Percentiles rank a stretch among this genome's conserved stretches.
Evolutionary conservation across 768 basidiomycete genomes (phyloP).

Genomic region (Kwoniella heveanensis): DNA sequence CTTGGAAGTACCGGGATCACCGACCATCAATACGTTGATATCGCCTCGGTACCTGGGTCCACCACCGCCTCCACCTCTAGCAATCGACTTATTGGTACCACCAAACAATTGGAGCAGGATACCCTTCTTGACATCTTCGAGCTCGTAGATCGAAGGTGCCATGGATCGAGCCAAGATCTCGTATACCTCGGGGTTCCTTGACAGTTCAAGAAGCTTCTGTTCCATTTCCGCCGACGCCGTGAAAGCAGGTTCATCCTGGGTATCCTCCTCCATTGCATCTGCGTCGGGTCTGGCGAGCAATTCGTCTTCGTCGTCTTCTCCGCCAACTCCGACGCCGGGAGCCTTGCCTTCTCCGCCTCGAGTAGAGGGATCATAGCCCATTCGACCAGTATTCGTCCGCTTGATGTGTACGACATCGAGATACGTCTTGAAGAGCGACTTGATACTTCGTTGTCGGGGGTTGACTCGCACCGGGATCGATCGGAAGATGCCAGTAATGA

Average conservation of each 20-base stretch:
- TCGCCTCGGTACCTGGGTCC: conserved; percentile 96
- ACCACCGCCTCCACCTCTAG: conserved; percentile 88
- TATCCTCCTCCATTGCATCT: conserved; percentile 51
- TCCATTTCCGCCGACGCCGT: conserved; percentile 70
- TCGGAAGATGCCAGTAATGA: conserved; percentile 90
- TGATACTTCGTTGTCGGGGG: conserved; percentile 84
- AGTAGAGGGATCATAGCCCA: conserved; percentile 79
- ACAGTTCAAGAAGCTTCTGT: conserved; percentile 71
- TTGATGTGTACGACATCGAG: conserved; percentile 91
- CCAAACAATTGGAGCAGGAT: conserved; percentile 94
- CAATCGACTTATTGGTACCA: conserved; percentile 94
- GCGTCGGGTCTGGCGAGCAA: conserved; percentile 54
- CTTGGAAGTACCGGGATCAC: conserved; percentile 98
- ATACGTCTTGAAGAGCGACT: conserved; percentile 96
- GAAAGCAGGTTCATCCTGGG: conserved; percentile 49
- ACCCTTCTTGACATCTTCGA: conserved; percentile 99
- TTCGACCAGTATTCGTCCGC: conserved; percentile 65
- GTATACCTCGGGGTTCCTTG: conserved; percentile 77
- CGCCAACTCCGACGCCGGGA: conserved; percentile 68
- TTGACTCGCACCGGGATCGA: conserved; percentile 95
- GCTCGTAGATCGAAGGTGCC: conserved; percentile 93
- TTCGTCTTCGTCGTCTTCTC: conserved; percentile 66
- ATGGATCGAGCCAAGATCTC: conserved; percentile 79
- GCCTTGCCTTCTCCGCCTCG: conserved; percentile 65
- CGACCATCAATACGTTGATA: conserved; percentile 95